Percentiles rank a stretch among this genome's conserved stretches.
phyloP scores from a whole-genome alignment of 2,329 filamentous ascomycete genomes.

The Pseudogymnoascus sp. region DNA sequence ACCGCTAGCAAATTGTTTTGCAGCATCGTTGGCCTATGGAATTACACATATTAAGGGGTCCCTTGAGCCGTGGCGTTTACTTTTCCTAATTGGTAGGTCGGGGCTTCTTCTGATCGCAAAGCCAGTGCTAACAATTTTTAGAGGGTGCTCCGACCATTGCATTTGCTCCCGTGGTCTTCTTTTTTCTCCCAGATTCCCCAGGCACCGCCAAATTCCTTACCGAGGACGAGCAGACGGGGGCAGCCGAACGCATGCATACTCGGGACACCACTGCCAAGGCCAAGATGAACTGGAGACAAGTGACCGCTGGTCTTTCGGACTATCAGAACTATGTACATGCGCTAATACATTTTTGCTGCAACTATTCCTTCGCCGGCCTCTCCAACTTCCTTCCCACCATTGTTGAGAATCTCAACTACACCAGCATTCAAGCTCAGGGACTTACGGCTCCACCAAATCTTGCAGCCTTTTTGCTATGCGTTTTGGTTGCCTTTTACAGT shows the following conservation, averaged over 20 bases:
- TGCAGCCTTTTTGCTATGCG: slow-evolving; percentile 29
- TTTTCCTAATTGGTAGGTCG: slow-evolving; percentile 22
- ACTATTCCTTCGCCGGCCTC: slow-evolving; percentile 31
- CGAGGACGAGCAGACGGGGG: slow-evolving; percentile 21
- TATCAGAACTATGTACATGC: slow-evolving; percentile 31
- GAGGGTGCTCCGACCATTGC: slow-evolving; percentile 27
- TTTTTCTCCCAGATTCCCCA: slow-evolving; percentile 27
- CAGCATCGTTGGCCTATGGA: slow-evolving; percentile 28
- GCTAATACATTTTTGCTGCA: slow-evolving; percentile 33
- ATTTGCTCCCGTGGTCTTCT: slow-evolving; percentile 24
- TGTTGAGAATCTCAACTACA: slow-evolving; percentile 33
- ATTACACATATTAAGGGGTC: slow-evolving; percentile 24
- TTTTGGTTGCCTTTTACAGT: slow-evolving; percentile 27
- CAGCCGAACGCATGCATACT: slow-evolving; percentile 19
- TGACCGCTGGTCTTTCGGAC: slow-evolving; percentile 29
- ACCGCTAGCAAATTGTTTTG: slow-evolving; percentile 29
- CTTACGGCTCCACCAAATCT: slow-evolving; percentile 35
- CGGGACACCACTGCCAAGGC: slow-evolving; percentile 23
- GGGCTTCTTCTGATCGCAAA: slow-evolving; percentile 9
- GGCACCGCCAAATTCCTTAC: slow-evolving; percentile 25
- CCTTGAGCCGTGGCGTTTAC: slow-evolving; percentile 25
- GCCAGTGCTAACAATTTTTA: not conserved
- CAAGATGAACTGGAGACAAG: slow-evolving; percentile 26
- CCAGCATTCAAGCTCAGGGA: slow-evolving; percentile 32
- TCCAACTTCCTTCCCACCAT: slow-evolving; percentile 36